Evolutionary conservation across 306 rosid species (phyloP), one percentile per base, ranked within the genome.

Genomic region (Cucumis hystrix): DNA sequence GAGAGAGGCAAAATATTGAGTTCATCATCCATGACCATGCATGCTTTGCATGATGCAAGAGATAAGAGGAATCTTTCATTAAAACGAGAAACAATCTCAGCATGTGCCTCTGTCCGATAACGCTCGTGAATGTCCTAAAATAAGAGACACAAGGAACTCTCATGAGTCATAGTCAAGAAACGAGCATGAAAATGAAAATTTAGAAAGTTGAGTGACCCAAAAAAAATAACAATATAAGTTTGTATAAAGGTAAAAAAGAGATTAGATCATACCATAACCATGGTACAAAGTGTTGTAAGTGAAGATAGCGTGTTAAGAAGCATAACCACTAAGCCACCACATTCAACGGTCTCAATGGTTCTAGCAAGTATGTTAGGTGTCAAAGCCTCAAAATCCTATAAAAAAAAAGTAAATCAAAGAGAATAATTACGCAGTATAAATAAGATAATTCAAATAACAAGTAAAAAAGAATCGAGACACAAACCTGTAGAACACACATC

Each of bases 401-500:
- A 63, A 30, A 6, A 40, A 28, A 23, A 23, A 14, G 33, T 63
- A 30, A 63, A 33, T 33, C 4, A 33, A 33, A 33, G 20, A 62
- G n/a, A 63, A 14, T 25, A 60, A 60, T 21, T 33, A 28, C 4
- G 35, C 35, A 1, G 35, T 33, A 33, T 2, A 39, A 80, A 71
- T 51, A 52, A 5, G 45, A 33, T n/a, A 57, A 45, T 33, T 10
- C n/a, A 7, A 40, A 40, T 40, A 7, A 28, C 30, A 40, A 40
- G 10, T 40, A 40, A 82, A 33, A 16, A 78, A n/a, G 12, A 7
- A 52, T 40, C 10, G n/a, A 7, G 45, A 10, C 18, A 30, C 20
- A 40, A 85, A 94, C 97, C 97, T 94, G 96, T 59, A 94, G 91
- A 75, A 91, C 77, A 65, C 98, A 94, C 98, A 94, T 94, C 66